Base-by-base conservation (phyloP, 148 eudicot genomes). In the Rhododendron kiyosumense region DNA sequence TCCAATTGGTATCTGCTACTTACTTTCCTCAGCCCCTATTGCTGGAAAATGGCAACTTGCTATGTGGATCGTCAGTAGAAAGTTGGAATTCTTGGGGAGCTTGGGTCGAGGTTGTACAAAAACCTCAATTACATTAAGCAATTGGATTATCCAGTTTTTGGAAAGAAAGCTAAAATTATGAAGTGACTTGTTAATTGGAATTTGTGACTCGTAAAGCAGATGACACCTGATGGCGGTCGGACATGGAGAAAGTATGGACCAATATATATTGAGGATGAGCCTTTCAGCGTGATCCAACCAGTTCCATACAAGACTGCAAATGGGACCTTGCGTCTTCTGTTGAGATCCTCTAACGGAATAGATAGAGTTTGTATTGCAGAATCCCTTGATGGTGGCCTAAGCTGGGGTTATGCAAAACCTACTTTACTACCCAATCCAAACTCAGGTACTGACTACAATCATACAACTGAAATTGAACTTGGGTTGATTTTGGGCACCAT, bases 21-120 rank as follows among this genome's bases (percentile, higher is more conserved):
- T 84, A 80, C 65, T 45, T 46, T 90, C 78, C 69, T 54, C 91
- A 96, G 98, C 99, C 99, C 84, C 87, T 97, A 86, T 79, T 97
- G 89, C 90, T 97, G 80, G 94, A 84, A 76, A 90, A 94, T 81
- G 98, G 95, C 61, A 88, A 87, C 90, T 89, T 97, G 92, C 93
- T 97, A 2, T 95, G 99, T 85, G 98, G 99, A 79, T 97, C 99
- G 26, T 97, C 99, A 83, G 95, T 95, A 2, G 99, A 97, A 89
- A 97, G 99, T 91, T 97, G 99, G 99, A 97, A 97, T 87, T 93
- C 99, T 78, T 97, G 99, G 99, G 98, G 99, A 1, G 91, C 99
- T 75, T 97, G 98, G 99, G 91, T 94, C 78, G 98, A 97, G 97
- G 99, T 96, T 76, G 36, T 85, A 67, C 59, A 30, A 81, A 73